Base-by-base conservation (phyloP, 176 grass and related monocot genomes). In the Rhipidocladum racemiflorum region DNA sequence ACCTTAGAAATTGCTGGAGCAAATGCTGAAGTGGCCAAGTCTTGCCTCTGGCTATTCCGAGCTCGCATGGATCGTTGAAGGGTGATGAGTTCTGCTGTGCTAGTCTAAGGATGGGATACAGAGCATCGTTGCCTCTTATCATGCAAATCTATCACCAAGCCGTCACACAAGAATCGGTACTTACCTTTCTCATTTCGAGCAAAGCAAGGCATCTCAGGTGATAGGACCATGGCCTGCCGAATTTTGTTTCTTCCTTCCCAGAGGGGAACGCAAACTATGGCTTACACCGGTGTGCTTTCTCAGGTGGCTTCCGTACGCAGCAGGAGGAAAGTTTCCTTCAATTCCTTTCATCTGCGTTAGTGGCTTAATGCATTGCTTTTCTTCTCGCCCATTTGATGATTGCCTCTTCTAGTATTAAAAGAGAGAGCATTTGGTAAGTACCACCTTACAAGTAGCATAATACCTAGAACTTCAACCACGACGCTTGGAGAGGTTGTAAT, bases 121-220 rank as follows among this genome's bases (percentile, higher is more conserved):
- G 66, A 28, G 35, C 59, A 46, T 0, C 12, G 16, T 20, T 28
- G 70, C 51, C 83, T 77, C 71, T 85, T 86, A 86, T 70, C 16
- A 40, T 82, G 46, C 72, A 72, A 29, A 25, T 48, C 18, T 45
- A 27, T 65, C 46, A 4, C 54, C 56, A 17, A 54, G 54, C 48
- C 36, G 77, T 65, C 83, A 77, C 72, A 77, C 65, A 86, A 89
- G 83, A 65, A 76, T 61, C 32, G 46, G 56, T 89, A 3, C 88
- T 75, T 77, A 21, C n/a, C 88, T 82, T 89, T 9, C 35, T 61
- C 46, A 43, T 77, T 81, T 39, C n/a, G 56, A 82, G n/a, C 12
- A 75, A 89, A 57, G 88, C 46, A 86, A 89, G 78, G 88, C 85
- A 89, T 76, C 55, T 29, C n/a, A 5, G 28, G 5, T 6, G 35